These are phyloP conservation scores for Arctostaphylos glauca DNA, from an alignment of 148 eudicot species.

Conservation along the genomic window DNA sequence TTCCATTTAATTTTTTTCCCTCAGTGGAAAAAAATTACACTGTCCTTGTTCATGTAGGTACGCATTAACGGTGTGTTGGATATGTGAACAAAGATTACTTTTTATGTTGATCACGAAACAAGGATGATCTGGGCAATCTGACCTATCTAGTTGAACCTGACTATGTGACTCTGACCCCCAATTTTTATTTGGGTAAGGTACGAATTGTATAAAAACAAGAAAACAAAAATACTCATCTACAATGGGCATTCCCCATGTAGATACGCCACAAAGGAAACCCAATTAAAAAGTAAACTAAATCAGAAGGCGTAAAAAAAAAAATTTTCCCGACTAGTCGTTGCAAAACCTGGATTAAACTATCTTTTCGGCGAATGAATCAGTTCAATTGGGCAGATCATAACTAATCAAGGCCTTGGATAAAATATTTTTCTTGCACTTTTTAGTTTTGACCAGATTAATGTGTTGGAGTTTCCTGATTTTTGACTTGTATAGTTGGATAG, in stretches of 20 bases:
- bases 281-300: background rate
- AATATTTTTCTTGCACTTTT: too few species aligned
- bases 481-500: background rate
- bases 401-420: background rate
- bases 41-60: background rate
- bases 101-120: background rate
- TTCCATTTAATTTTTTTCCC: background rate
- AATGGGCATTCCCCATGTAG: background rate
- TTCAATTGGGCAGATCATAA: background rate
- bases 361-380: background rate
- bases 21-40: background rate
- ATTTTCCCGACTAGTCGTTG: background rate
- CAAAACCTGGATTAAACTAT: background rate
- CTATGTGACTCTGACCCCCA: background rate
- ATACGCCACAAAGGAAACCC: background rate
- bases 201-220: background rate
- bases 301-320: background rate
- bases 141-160: background rate
- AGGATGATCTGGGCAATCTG: background rate
- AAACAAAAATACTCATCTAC: background rate
- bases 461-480: background rate
- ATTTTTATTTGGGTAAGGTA: background rate
- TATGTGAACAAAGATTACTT: background rate
- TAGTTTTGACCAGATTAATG: background rate
- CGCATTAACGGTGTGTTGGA: background rate